Evolutionary conservation across 805 yeast genomes (phyloP), one percentile per base, ranked within the genome.

Genomic region (Sugiyamaella chiloensis): DNA sequence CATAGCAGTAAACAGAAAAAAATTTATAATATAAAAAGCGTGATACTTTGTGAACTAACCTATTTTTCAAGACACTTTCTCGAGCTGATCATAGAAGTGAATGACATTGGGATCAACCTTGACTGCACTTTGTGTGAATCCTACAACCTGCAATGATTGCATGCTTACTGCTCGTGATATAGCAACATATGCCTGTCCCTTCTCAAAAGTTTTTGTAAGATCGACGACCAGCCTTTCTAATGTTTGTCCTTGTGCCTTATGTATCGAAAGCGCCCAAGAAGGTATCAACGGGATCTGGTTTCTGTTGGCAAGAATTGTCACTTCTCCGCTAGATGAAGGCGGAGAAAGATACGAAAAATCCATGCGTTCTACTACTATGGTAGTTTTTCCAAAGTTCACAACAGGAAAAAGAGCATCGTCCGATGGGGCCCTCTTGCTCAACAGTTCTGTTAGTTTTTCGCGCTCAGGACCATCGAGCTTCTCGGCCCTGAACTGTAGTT

Each of bases 151-250:
- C 30, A 93, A 71, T 0, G 93, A 87, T 3, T 80, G 80, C 59
- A 91, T 75, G 21, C 85, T 78, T 0, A 84, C 85, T 2, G 97
- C 98, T 65, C 99, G 77, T 1, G 96, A 88, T 26, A 93, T 69
- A 0, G 99, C 99, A 19, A 93, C 99, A 62, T 93, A 93, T 0
- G 96, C 95, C 63, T 93, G 99, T 0, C 99, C 99, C 48, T 79
- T 82, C 60, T 89, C 98, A 66, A 91, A 91, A 1, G 86, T 81
- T 47, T 75, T 73, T 23, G 74, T 70, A 51, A 93, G 72, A 63
- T 93, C 96, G 4, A 91, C 96, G 49, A 77, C 74, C 1, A 87
- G 87, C 36, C 81, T 72, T 1, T 82, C 79, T 30, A 89, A 65
- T 0, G 98, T 85, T 65, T 91, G 90, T 1, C 99, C 99, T 65